Evolutionary conservation across 2,329 filamentous ascomycete genomes (phyloP).

Genomic region (Furcasterigmium furcatum): DNA sequence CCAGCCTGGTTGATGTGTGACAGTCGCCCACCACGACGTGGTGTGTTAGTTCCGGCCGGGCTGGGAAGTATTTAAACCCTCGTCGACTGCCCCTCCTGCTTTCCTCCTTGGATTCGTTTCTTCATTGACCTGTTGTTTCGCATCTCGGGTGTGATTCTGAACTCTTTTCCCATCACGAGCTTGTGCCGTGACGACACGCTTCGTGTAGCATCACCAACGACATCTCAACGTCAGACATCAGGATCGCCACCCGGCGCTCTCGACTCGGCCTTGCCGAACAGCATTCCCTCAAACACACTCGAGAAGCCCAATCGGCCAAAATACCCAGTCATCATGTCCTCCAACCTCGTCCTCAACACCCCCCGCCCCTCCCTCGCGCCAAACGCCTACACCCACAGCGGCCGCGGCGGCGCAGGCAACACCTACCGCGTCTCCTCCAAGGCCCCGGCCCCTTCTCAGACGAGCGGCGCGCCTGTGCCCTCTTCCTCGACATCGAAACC

Average conservation of each 20-base stretch:
- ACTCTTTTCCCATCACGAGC: too few species aligned
- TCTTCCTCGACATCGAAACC: constrained; percentile 30
- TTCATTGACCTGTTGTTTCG: too few species aligned
- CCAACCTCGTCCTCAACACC: constrained; percentile 43
- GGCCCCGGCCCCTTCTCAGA: constrained; percentile 48
- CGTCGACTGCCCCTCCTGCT: not conserved
- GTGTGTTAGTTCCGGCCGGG: not conserved
- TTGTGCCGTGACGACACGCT: too few species aligned
- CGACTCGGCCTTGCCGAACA: too few species aligned
- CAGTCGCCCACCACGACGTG: not conserved
- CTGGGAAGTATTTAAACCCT: not conserved
- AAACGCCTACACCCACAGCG: constrained; percentile 47
- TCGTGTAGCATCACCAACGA: too few species aligned
- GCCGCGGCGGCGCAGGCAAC: constrained; percentile 56
- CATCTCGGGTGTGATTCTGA: too few species aligned
- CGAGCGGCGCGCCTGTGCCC: constrained; percentile 39
- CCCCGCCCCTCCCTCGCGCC: constrained; percentile 43
- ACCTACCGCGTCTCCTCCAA: constrained; percentile 41
- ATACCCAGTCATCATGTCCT: constrained; percentile 30
- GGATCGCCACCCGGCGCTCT: too few species aligned
- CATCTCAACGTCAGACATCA: too few species aligned
- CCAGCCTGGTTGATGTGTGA: too few species aligned
- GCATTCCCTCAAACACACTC: too few species aligned
- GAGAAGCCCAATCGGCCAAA: too few species aligned
- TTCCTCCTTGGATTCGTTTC: not conserved